phyloP scores from a whole-genome alignment of 805 yeast genomes.

The Nakazawaea molendinolei region DNA sequence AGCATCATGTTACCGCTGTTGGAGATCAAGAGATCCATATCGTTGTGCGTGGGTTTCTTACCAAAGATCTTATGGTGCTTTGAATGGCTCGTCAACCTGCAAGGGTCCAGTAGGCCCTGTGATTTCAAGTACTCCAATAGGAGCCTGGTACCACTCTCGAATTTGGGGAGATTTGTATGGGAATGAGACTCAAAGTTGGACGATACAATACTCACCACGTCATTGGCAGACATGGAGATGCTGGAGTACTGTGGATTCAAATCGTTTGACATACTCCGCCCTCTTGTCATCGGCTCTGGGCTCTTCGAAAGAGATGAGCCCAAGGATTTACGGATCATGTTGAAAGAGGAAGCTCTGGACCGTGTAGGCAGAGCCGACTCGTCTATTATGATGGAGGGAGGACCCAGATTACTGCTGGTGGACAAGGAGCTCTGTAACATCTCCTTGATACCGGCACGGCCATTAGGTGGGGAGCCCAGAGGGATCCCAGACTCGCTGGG shows the following conservation, averaged over 20 bases:
- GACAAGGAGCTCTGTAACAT: constrained; percentile 10
- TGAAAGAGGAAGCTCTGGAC: constrained; percentile 10
- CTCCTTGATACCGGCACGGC: constrained; percentile 6
- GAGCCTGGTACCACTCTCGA: no score
- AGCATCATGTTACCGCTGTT: constrained; percentile 28
- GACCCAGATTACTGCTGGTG: constrained; percentile 1
- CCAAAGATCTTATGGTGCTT: neutral
- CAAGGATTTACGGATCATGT: constrained; percentile 3
- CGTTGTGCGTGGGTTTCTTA: neutral
- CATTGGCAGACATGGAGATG: constrained; percentile 5
- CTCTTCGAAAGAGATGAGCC: neutral
- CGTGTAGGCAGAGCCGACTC: constrained; percentile 1
- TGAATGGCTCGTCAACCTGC: neutral
- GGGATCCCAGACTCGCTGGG: neutral
- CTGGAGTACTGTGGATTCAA: constrained; percentile 4
- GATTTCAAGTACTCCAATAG: constrained; percentile 2
- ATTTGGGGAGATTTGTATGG: no score
- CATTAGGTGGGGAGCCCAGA: neutral
- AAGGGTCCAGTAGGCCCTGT: constrained; percentile 10
- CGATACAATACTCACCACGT: constrained; percentile 5
- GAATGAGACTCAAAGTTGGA: constrained; percentile 2
- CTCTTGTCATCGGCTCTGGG: neutral
- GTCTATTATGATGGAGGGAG: constrained; percentile 7
- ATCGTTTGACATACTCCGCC: constrained; percentile 5
- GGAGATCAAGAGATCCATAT: constrained; percentile 19